Base-by-base conservation (phyloP, 2,329 filamentous ascomycete species). In the Phyllosticta citribraziliensis region DNA sequence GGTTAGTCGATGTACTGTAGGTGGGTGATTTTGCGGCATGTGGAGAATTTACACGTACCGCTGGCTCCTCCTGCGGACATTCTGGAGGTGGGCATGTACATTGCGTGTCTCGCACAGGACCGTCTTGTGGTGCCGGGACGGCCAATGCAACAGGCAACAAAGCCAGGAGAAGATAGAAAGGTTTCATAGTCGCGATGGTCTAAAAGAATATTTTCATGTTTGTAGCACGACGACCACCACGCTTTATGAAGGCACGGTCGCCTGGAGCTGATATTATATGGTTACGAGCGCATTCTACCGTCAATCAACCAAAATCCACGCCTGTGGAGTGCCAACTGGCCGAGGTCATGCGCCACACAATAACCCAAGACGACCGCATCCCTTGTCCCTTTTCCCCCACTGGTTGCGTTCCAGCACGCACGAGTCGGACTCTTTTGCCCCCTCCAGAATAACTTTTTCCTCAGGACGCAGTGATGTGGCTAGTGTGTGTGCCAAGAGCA, bases 201-300 rank as follows among this genome's bases (percentile, higher is more conserved):
- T 35, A n/a, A n/a, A n/a, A n/a, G n/a, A n/a, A n/a, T n/a, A n/a
- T n/a, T n/a, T n/a, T n/a, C n/a, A n/a, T n/a, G n/a, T n/a, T n/a
- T 20, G 8, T 30, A 33, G 24, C 19, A 53, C 40, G 53, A 59
- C 27, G 27, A 54, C 17, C 20, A 35, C 17, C 11, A 47, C 17
- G n/a, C 33, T 30, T 27, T 24, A 58, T 52, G 57, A 60, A 60
- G 54, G 57, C 22, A 55, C 27, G 54, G 57, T n/a, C 40, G 40
- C 17, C 57, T 55, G 54, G 50, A 55, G 47, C 30, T 50, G 52
- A 55, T 55, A 55, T 60, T 60, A 55, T 55, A 40, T 50, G 47
- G 33, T 53, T 50, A 51, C 33, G 33, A 24, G 53, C 14, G 40
- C 14, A 33, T 24, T 59, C 30, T n/a, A 59, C 24, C n/a, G 20